Percentiles rank a stretch among this genome's conserved stretches.
phyloP scores from a whole-genome alignment of 2,329 filamentous ascomycete species.

The Talaromyces sp. region DNA sequence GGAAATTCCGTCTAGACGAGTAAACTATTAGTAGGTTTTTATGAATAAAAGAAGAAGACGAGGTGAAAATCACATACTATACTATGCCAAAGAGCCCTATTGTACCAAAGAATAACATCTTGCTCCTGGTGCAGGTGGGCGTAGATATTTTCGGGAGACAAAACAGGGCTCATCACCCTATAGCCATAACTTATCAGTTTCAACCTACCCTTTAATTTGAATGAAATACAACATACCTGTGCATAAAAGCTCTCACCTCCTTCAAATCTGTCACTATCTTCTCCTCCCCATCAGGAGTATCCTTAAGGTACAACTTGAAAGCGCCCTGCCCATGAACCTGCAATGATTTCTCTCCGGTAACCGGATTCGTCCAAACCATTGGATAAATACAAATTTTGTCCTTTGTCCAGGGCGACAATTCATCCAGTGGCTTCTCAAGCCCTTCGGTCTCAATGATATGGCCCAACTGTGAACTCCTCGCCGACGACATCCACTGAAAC shows the following conservation, averaged over 20 bases:
- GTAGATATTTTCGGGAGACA: constrained; percentile 32
- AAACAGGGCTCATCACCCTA: constrained; percentile 32
- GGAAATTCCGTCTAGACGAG: constrained; percentile 26
- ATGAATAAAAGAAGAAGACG: not conserved
- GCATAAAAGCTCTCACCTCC: constrained; percentile 8
- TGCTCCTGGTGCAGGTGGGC: constrained; percentile 33
- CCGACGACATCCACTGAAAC: constrained; percentile 36
- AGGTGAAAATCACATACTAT: constrained; percentile 23
- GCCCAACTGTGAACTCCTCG: constrained; percentile 28
- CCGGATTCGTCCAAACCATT: constrained; percentile 36
- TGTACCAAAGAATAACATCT: constrained; percentile 38
- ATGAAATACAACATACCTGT: constrained; percentile 3
- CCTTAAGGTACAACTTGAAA: constrained; percentile 30
- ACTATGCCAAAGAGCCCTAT: constrained; percentile 36
- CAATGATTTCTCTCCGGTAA: constrained; percentile 26
- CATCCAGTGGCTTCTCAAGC: constrained; percentile 24
- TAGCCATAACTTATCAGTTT: constrained; percentile 4
- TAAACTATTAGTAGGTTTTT: not conserved
- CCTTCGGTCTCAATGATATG: constrained; percentile 27
- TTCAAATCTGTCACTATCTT: constrained; percentile 7
- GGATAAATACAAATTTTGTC: constrained; percentile 31
- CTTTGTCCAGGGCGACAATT: constrained; percentile 25
- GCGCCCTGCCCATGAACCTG: constrained; percentile 35
- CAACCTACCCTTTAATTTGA: not conserved
- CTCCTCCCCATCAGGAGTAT: constrained; percentile 21